Base-by-base conservation (phyloP, 192 early-diverging fungal genomes). In the Coemansia umbellata region DNA sequence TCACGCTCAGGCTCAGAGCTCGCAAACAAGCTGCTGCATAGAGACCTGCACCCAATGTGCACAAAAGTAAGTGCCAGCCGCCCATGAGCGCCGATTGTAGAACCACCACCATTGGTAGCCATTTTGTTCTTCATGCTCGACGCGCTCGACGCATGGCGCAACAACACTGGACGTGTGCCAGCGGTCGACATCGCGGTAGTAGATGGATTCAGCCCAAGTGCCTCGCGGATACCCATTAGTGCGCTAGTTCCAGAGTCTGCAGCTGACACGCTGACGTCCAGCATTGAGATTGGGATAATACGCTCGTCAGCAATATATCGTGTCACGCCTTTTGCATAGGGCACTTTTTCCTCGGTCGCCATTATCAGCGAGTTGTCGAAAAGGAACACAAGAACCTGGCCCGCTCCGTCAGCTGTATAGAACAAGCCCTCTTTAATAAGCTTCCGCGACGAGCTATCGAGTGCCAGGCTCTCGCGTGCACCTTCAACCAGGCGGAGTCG, bases 291-390 rank as follows among this genome's bases (percentile, higher is more conserved):
- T 1, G 74, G 74, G 31, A 77, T 71, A 21, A 71, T 69, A 24
- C 63, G 67, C 31, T 62, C 55, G 45, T 77, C 74, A 23, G 68
- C 68, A n/a, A 56, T 53, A 22, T 77, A 77, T 5, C 56, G 62
- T 36, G 68, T 47, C n/a, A 77, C 54, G 37, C 55, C 53, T 31
- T 58, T 61, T 5, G 74, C 74, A 18, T 77, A 50, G 1, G 63
- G 35, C 18, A 71, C 63, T 28, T 43, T 50, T 28, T 71, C 59
- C 32, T 77, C 74, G 30, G 42, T 24, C 13, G 74, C 74, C 62
- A 77, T 60, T 21, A 77, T 54, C 32, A 77, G 74, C 30, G 74
- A 51, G 18, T 77, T 77, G 55, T 77, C 74, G 31, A 77, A 70
- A 13, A 77, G 53, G 27, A 77, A 77, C 50, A 62, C 68, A 21